Evolutionary conservation across 768 basidiomycete species (phyloP).

Genomic region (Gloeopeniophorella convolvens): DNA sequence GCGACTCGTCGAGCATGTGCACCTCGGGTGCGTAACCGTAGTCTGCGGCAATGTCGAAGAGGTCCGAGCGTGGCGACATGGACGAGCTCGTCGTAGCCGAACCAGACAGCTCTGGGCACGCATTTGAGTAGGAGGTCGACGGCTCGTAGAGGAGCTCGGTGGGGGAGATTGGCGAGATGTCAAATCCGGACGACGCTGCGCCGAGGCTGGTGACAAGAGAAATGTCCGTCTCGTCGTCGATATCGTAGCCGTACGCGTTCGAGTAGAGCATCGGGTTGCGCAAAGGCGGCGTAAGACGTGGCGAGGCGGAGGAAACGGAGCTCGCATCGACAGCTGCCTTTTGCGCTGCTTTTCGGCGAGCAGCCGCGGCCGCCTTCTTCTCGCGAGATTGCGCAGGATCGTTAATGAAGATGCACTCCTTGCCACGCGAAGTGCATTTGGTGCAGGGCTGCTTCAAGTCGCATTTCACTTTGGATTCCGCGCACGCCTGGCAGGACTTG

Average conservation of each 20-base stretch:
- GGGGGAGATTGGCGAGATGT: constrained; percentile 16
- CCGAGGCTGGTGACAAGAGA: constrained; percentile 7
- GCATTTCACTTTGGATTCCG: constrained; percentile 64
- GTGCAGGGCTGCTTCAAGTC: constrained; percentile 56
- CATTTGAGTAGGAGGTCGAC: constrained; percentile 1
- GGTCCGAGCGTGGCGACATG: constrained; percentile 21
- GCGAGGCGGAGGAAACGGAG: constrained; percentile 14
- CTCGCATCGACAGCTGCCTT: constrained; percentile 5
- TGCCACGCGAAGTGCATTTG: constrained; percentile 52
- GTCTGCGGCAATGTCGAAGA: constrained; percentile 18
- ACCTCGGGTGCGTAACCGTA: constrained; percentile 14
- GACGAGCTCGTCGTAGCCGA: constrained; percentile 16
- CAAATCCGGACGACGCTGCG: constrained; percentile 11
- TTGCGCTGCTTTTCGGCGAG: constrained; percentile 15
- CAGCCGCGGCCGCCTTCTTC: constrained; percentile 20
- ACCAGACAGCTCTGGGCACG: constrained; percentile 15
- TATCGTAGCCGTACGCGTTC: constrained; percentile 5
- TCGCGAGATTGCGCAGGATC: constrained; percentile 20
- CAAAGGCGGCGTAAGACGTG: constrained; percentile 7
- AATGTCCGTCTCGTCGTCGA: constrained; percentile 5
- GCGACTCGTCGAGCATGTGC: constrained; percentile 17
- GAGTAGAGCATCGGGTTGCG: constrained; percentile 5
- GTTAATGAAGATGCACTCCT: constrained; percentile 46
- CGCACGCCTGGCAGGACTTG: constrained; percentile 61
- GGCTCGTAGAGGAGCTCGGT: constrained; percentile 9